Evolutionary conservation across 495 filamentous ascomycete genomes (phyloP).

Genomic region (Neurospora intermedia): DNA sequence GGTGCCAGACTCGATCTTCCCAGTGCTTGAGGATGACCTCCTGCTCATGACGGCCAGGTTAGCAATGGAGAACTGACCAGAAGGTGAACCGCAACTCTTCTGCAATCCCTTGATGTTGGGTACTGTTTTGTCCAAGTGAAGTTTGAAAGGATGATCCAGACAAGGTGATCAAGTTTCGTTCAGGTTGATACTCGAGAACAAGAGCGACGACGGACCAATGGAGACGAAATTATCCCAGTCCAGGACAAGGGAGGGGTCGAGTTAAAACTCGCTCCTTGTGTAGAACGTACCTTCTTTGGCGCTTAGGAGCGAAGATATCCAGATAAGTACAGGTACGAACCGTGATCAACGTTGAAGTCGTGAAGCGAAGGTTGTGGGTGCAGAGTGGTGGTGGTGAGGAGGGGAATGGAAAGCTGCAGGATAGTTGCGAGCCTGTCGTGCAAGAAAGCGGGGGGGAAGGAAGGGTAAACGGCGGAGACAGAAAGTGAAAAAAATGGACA

Average conservation of each 20-base stretch:
- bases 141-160: background rate
- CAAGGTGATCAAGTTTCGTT: background rate
- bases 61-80: background rate
- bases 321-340: background rate
- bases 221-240: background rate
- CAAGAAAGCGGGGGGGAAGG: background rate
- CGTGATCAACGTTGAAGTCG: background rate
- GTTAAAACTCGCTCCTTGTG: background rate
- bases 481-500: background rate
- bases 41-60: background rate
- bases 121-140: background rate
- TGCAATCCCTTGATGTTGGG: background rate
- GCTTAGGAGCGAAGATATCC: background rate
- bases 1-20: background rate
- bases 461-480: background rate
- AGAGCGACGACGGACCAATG: background rate
- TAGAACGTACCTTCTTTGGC: background rate
- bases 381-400: background rate
- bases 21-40: background rate
- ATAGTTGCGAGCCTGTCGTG: background rate
- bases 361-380: background rate
- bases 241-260: background rate
- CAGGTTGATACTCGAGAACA: background rate
- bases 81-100: background rate
- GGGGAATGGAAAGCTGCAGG: background rate